Evolutionary conservation across 805 yeast genomes (phyloP), one percentile per base, ranked within the genome.

Genomic region (Schizosaccharomyces pombe): DNA sequence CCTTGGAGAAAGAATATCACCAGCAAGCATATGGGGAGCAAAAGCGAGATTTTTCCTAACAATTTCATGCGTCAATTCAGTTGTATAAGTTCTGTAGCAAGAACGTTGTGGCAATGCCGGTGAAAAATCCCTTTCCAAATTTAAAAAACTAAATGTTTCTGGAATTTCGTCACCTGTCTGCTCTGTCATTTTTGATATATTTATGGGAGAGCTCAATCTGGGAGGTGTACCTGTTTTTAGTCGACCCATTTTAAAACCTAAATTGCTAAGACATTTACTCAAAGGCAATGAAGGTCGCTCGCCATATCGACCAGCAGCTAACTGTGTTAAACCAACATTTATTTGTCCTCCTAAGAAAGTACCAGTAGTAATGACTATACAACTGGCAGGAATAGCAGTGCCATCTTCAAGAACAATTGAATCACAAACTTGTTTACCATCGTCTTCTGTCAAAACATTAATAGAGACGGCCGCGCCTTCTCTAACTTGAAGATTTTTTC

Each of bases 161-260:
- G 96, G 94, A 1, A 89, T 85, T 29, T 68, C 65, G 62, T 89
- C 96, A 8, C 95, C 93, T 2, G 74, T 72, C 64, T 89, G 95
- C 1, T 72, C 72, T n/a, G 69, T 69, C 56, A 91, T 67, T n/a
- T 70, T 66, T 0, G 69, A 60, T 62, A 78, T 87, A 63, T 89
- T 71, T 24, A 91, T 86, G 0, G 89, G 72, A 1, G 79, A 73
- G 51, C 82, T 80, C 28, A 91, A 68, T 56, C 99, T 72, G 1
- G 97, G 94, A 0, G 99, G 99, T 0, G 99, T 91, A 0, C 99
- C 99, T 0, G 99, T 91, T 63, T 91, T 91, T 60, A 91, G 70
- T 55, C 99, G 72, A 0, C 97, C 97, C 54, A 91, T 68, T 57
- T 76, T 70, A 64, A 91, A 89, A 0, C 94, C 94, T 1, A 83